A percentile compares a stretch with the other conserved stretches of the same genome.
Evolutionary conservation across 2,329 filamentous ascomycete genomes (phyloP).

Genomic region (Diaporthe eres): DNA sequence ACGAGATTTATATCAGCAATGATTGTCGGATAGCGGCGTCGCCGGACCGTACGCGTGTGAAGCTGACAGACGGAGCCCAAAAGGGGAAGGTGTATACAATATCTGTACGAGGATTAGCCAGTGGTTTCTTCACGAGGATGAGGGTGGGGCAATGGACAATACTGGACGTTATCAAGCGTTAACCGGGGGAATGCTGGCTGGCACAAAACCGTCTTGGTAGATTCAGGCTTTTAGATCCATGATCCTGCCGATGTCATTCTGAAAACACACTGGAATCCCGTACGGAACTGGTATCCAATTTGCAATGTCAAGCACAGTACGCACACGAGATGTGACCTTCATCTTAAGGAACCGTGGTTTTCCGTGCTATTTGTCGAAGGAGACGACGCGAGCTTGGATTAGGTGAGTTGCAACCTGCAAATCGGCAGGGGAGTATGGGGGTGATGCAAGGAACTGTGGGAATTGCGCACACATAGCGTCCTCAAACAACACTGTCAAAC

Average conservation of each 20-base stretch:
- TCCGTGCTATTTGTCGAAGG: neutral
- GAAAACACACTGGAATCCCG: neutral
- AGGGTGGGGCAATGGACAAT: no score
- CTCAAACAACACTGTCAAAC: neutral
- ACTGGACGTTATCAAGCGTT: neutral
- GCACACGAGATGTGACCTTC: no score
- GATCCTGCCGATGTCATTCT: neutral
- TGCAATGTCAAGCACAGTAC: neutral
- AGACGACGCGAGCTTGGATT: no score
- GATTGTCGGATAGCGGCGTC: no score
- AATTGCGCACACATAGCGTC: neutral
- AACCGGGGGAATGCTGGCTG: neutral
- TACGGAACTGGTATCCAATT: neutral
- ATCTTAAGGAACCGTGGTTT: no score
- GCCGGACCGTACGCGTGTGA: no score
- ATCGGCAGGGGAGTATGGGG: rapidly evolving
- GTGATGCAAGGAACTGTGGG: neutral
- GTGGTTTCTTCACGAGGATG: no score
- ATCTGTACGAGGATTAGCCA: neutral
- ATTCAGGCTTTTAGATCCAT: neutral
- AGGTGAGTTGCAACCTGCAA: neutral
- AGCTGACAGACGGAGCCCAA: neutral
- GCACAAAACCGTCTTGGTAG: neutral
- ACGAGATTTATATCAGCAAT: no score
- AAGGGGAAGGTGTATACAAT: neutral